Evolutionary conservation across 2,329 filamentous ascomycete genomes (phyloP), one percentile per base, ranked within the genome.

Genomic region (Paracamarosporium sp.): DNA sequence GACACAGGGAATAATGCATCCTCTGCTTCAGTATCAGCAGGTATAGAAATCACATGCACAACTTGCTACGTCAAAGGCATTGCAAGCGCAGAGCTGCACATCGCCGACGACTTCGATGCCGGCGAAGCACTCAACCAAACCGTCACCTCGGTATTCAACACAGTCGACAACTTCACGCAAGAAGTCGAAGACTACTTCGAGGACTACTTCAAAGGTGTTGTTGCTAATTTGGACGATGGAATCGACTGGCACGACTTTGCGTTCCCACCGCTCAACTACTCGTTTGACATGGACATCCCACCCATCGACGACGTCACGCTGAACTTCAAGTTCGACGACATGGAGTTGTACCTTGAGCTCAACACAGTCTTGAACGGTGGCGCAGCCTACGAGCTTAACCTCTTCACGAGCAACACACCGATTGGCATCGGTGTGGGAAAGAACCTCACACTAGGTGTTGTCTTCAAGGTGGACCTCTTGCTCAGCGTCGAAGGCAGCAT

Each of bases 271-370:
- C 57, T 71, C 13, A 51, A 57, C 11, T 57, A 57, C 30, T 31
- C 50, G 7, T 71, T 71, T 25, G 58, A 83, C 56, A 60, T 85
- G 1, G 73, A 80, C 15, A 41, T 83, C 0, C 73, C 75, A 0
- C 67, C 74, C 8, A 77, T 85, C 5, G 81, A 81, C 0, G 79
- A 80, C 24, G 73, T 71, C 22, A 63, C 69, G 2, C 67, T 87
- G 1, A 65, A 69, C 5, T 80, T 87, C 44, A 70, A 78, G 25
- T 83, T 87, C 57, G 81, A 85, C 52, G 76, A 73, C 0, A 47
- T 85, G 30, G 85, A 87, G 62, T 58, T 87, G 0, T 87, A 85
- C 63, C 73, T 85, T 59, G 64, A 79, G 43, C 61, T 85, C 4
- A 76, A 82, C 48, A 81, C 80, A 0, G 71, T 73, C 0, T 60